Base-by-base conservation (phyloP, 2,329 filamentous ascomycete species). In the Tetracladium maxilliforme region DNA sequence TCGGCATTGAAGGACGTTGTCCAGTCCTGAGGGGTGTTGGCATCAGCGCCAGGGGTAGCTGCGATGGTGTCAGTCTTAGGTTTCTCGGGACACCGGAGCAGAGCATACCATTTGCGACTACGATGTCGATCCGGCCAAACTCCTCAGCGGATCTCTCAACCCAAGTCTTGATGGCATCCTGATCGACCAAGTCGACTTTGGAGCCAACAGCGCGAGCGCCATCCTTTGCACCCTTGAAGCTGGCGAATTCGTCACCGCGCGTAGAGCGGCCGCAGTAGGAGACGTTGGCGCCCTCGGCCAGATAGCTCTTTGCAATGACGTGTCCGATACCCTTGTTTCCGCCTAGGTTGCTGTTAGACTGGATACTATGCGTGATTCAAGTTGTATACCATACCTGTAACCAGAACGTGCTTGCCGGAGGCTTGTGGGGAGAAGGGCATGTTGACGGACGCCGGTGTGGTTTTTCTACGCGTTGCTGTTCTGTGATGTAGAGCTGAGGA, bases 41-140 rank as follows among this genome's bases (percentile, higher is more conserved):
- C 28, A 24, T 33, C 28, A 14, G 33, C 25, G 32, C 36, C 37
- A 2, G 26, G 30, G 5, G 35, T 35, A 28, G 35, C 34, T 32
- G 14, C n/a, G n/a, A 13, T 16, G 12, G n/a, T n/a, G n/a, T n/a
- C n/a, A n/a, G n/a, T n/a, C n/a, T n/a, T n/a, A n/a, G n/a, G n/a
- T n/a, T n/a, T n/a, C n/a, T n/a, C n/a, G n/a, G n/a, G n/a, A n/a
- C n/a, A n/a, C n/a, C n/a, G n/a, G n/a, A n/a, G n/a, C n/a, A n/a
- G n/a, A n/a, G n/a, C n/a, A n/a, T n/a, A 28, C 34, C 38, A 26
- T 40, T 40, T 12, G 37, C 32, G n/a, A 39, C 32, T 4, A 39
- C 21, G n/a, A 32, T 24, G 24, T 38, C 37, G 22, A 40, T 33
- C 4, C 28, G 24, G 9, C 31, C 29, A 15, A 35, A 24, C 15